Evolutionary conservation across 1,284 basidiomycete species (phyloP).

Genomic region (Cutaneotrichosporon sp.): DNA sequence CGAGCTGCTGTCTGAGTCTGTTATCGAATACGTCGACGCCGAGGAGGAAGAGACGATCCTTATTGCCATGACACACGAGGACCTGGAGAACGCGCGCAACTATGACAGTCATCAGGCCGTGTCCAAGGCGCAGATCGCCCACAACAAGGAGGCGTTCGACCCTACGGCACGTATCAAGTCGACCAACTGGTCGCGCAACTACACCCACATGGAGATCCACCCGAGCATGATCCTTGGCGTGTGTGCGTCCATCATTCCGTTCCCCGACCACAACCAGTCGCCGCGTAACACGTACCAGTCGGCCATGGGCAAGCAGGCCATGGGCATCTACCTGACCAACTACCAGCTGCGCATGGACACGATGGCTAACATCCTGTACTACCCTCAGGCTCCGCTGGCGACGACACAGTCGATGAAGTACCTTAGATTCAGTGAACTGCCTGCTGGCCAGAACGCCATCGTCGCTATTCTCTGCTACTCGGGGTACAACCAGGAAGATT

Average conservation of each 20-base stretch:
- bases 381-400: constrained; percentile 97
- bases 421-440: constrained; percentile 92
- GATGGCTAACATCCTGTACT: constrained; percentile 98
- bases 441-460: constrained; percentile 96
- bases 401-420: constrained; percentile 99
- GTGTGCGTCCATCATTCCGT: constrained; percentile 97
- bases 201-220: constrained; percentile 99
- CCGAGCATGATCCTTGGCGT: constrained; percentile 98
- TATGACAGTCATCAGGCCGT: constrained; percentile 32
- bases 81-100: constrained; percentile 68
- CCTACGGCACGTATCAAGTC: constrained; percentile 82
- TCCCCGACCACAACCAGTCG: constrained; percentile 98
- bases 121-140: constrained; percentile 51
- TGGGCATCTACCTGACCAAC: constrained; percentile 97
- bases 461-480: constrained; percentile 98
- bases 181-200: constrained; percentile 74
- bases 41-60: constrained; percentile 99
- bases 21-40: constrained; percentile 92
- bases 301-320: constrained; percentile 99
- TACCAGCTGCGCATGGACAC: constrained; percentile 97
- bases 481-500: constrained; percentile 99
- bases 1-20: constrained; percentile 75
- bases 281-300: constrained; percentile 99
- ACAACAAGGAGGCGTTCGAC: constrained; percentile 59
- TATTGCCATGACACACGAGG: constrained; percentile 98